Conservation (phyloP, 2,329 filamentous ascomycete species). For the Exophiala sp. region DNA sequence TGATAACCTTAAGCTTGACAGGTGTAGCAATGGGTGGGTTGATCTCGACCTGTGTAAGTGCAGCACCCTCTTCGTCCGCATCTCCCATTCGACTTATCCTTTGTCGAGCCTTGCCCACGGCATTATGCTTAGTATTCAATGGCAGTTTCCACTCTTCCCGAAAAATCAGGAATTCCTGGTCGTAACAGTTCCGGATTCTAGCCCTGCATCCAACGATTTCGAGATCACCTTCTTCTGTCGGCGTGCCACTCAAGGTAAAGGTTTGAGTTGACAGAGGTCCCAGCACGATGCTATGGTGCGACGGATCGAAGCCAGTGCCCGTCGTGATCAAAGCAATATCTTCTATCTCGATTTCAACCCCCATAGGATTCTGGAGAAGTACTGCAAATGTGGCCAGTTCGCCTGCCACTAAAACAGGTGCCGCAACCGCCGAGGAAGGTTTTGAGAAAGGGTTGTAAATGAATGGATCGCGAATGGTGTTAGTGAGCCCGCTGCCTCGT, state of each 20-base stretch:
- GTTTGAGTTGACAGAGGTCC: conserved; percentile 79
- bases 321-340: conserved; percentile 68
- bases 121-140: conserved; percentile 67
- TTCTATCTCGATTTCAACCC: conserved; percentile 86
- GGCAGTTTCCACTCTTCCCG: conserved; percentile 67
- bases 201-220: conserved; percentile 72
- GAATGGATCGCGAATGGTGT: conserved; percentile 63
- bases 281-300: conserved; percentile 56
- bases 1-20: conserved; percentile 53
- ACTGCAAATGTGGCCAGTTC: conserved; percentile 73
- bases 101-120: conserved; percentile 47
- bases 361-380: conserved; percentile 87
- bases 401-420: conserved; percentile 68
- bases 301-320: conserved; percentile 62
- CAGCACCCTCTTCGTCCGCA: conserved; percentile 26
- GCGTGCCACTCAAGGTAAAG: conserved; percentile 63
- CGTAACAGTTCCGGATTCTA: conserved; percentile 73
- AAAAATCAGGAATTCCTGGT: conserved; percentile 80
- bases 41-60: neutral
- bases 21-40: conserved; percentile 7
- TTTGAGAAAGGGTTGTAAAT: conserved; percentile 92
- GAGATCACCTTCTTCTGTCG: conserved; percentile 60
- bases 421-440: conserved; percentile 51
- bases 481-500: conserved; percentile 31
- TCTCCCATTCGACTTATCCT: conserved; percentile 33